Evolutionary conservation across 371 early-diverging fungal genomes (phyloP), one percentile per base, ranked within the genome.

Genomic region (Mortierella sp.): DNA sequence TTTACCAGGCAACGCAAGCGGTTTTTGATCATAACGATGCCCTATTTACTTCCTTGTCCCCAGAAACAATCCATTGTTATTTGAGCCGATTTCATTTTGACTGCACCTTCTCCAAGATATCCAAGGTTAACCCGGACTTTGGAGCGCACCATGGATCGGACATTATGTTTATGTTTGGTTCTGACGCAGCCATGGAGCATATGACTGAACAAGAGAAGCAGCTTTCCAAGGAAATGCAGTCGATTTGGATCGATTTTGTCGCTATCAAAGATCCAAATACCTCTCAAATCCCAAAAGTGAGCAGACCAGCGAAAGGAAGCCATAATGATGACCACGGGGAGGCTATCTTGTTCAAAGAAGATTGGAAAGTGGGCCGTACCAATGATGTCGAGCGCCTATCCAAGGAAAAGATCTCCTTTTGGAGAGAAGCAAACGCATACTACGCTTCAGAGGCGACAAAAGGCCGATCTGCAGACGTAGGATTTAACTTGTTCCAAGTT

Each of bases 91-190:
- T 19, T 26, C 53, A 53, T 21, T 53, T 53, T 26, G 53, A 53
- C 26, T 74, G 61, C 60, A 74, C 25, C 25, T 74, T 28, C 65
- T 80, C 9, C 74, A 80, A 26, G 68, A 70, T 12, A 73, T 80
- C 19, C 23, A 23, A 53, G 4, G 26, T 19, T 74, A 43, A 25
- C 1, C 14, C 70, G 18, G 68, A 64, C 14, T n/a, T 73, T n/a
- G 80, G 80, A 7, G 80, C 80, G 2, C 80, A 80, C 21, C 80
- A 80, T 48, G 80, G 64, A 6, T 74, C 44, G 1, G 80, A 80
- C 11, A 43, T 80, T 48, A 70, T 70, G 9, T 66, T 53, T 21
- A 26, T 53, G 23, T 53, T 53, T 53, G 53, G 53, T 26, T 1
- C 53, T 3, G 23, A 26, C 23, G 21, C 3, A 23, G 19, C 26